A percentile compares a stretch with the other conserved stretches of the same genome.
These are phyloP conservation scores for Quercus tomentella DNA, from an alignment of 331 rosid species.

Conservation along the genomic window DNA sequence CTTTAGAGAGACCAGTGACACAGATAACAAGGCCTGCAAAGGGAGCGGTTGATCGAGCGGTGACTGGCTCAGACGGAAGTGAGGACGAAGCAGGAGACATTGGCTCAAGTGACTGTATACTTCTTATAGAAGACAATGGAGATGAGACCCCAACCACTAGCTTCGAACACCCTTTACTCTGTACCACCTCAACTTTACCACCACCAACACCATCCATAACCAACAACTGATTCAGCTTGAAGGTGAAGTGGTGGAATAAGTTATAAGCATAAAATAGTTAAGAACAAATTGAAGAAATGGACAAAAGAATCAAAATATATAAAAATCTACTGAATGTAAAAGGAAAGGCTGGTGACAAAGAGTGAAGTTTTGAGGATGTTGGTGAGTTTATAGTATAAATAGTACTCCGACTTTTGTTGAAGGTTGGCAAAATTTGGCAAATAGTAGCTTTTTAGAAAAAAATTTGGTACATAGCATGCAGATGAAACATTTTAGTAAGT, in stretches of 20 bases:
- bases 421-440: too few relatives aligned
- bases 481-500: too few relatives aligned
- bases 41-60: constrained; percentile 52
- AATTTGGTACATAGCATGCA: too few relatives aligned
- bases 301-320: not conserved
- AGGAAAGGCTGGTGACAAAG: constrained; percentile 28
- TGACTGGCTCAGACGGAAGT: constrained; percentile 29
- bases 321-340: too few relatives aligned
- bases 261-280: too few relatives aligned
- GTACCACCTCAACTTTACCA: constrained; percentile 72
- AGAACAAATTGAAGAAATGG: not conserved
- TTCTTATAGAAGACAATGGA: constrained; percentile 53
- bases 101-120: constrained; percentile 44
- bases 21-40: constrained; percentile 81
- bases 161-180: constrained; percentile 78
- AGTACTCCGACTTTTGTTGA: not conserved
- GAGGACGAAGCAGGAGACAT: constrained; percentile 69
- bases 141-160: constrained; percentile 56
- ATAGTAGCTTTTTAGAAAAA: too few relatives aligned
- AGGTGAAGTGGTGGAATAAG: not conserved
- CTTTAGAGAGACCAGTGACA: constrained; percentile 94
- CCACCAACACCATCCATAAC: constrained; percentile 76
- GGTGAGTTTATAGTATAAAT: constrained; percentile 11
- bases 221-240: constrained; percentile 6
- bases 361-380: constrained; percentile 40